A percentile compares a stretch with the other conserved stretches of the same genome.
Conservation (phyloP, 371 early-diverging fungal species). For the Mucor sp. region DNA sequence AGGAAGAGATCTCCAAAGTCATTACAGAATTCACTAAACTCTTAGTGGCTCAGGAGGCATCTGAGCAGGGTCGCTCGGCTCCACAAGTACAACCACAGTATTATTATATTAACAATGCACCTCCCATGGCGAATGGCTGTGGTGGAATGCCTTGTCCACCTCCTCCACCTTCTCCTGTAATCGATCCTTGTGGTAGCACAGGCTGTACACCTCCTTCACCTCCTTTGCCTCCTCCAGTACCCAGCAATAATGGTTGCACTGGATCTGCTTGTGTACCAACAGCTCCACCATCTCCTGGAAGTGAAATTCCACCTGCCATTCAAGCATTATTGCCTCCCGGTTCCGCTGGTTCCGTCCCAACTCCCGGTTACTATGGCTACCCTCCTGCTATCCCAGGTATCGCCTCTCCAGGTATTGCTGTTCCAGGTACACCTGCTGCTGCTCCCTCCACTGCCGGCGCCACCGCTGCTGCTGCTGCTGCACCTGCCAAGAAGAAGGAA, state of each 20-base stretch:
- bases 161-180: neutral
- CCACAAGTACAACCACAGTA: conserved; percentile 1
- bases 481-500: neutral
- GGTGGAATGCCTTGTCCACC: neutral
- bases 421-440: neutral
- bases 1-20: neutral
- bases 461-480: neutral
- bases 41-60: neutral
- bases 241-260: neutral
- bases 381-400: neutral
- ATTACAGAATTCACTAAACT: neutral
- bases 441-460: neutral
- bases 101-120: neutral
- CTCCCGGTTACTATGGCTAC: neutral
- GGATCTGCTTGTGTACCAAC: neutral
- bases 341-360: neutral
- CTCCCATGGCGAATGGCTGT: neutral
- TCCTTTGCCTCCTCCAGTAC: neutral
- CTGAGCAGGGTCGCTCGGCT: neutral
- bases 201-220: neutral
- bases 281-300: neutral
- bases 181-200: neutral
- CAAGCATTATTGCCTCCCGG: conserved; percentile 9
- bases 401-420: neutral
- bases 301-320: conserved; percentile 6